Base-by-base conservation (phyloP, 192 early-diverging fungal genomes). In the Umbelopsis ramanniana region DNA sequence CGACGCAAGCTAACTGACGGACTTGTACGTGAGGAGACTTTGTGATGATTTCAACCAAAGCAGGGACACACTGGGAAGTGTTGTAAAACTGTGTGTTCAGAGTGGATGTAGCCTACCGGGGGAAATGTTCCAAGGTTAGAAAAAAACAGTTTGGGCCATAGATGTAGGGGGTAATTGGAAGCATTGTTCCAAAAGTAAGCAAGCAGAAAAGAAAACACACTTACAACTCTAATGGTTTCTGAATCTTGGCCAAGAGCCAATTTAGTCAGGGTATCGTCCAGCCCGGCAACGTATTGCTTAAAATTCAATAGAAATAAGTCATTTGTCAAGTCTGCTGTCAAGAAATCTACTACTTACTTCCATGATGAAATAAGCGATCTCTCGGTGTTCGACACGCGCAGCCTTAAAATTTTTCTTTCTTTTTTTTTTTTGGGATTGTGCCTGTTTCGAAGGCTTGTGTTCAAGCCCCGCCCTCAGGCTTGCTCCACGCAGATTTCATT, bases 1-100 rank as follows among this genome's bases (percentile, higher is more conserved):
- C 95, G 26, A 97, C 94, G 5, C 94, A 90, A 35, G 94, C 91
- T 53, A 97, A 82, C 79, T 96, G 94, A 48, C 94, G 92, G 45
- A 97, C 82, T 81, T 91, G 84, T 73, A 83, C 78, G 69, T 91
- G 83, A 67, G 85, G 68, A 52, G 87, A 88, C 40, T 81, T 86
- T 66, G 83, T 80, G 60, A 92, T 84, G 52, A 96, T 90, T 60
- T 93, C 84, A 53, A 92, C 82, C 67, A 95, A 85, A 40, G 92
- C 95, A 54, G 95, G 92, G n/a, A 96, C 86, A 73, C 95, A 94
- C 33, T 83, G 75, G 26, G 85, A 69, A n/a, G 81, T 79, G 23
- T 82, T 83, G 75, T 91, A 96, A 80, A 83, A 94, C 75, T 93
- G 85, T 70, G 84, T 87, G 81, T 86, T 91, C 57, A 96, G 82